Evolutionary conservation across 257 asterid genomes (phyloP), one percentile per base, ranked within the genome.

Genomic region (Handroanthus guayacan): DNA sequence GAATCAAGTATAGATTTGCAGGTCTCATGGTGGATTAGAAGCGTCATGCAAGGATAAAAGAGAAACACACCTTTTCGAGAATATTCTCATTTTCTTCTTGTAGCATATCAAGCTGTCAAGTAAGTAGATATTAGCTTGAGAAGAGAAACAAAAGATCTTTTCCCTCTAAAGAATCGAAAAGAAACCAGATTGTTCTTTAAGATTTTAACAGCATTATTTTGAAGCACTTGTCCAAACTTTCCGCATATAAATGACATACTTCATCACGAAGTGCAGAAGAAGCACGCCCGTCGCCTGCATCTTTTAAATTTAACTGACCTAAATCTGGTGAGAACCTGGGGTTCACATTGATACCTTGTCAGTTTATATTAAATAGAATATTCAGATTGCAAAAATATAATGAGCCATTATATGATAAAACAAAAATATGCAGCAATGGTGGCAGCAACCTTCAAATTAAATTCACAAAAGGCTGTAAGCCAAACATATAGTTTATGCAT

Each of bases 21-120:
- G 75, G 67, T 41, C 62, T 79, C 50, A 20, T 38, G 68, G n/a
- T 60, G 44, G 63, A 67, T 77, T 57, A 54, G 75, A 72, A 61
- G 73, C 64, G 52, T 57, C 44, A 61, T 66, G 56, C 54, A 55
- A 67, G 65, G 39, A 31, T 52, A 72, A 51, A 51, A 70, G 67
- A 81, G 64, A 51, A 63, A 73, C 20, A 62, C 64, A 95, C 99
- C 98, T 95, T 92, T 64, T 88, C 96, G 66, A 82, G 85, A 80
- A 86, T 78, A 86, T 77, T 88, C 74, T 95, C 99, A 79, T 95
- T 95, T 84, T 95, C 98, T 75, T 95, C 99, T 87, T 92, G 98
- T 74, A 95, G 87, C 92, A 89, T 87, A 80, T 95, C 98, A 56
- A 91, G 91, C 99, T 95, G 91, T 79, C 77, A 57, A 81, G 76